These are phyloP conservation scores for Penicillium sp. DNA, from an alignment of 2,329 filamentous ascomycete species.

Conservation along the genomic window DNA sequence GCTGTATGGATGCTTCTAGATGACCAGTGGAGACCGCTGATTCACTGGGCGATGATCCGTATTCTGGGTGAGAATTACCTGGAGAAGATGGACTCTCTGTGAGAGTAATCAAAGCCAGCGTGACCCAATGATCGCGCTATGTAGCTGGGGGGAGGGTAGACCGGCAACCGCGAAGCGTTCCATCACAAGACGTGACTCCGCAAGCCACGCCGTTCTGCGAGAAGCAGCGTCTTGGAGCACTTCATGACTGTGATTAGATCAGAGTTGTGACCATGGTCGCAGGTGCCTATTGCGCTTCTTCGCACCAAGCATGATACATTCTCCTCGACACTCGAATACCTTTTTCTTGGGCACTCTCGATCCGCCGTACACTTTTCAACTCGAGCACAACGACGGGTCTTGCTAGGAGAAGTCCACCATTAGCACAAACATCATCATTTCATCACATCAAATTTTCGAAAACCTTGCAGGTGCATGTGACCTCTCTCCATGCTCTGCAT, in stretches of 20 bases:
- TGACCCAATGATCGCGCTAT: background rate
- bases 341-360: background rate
- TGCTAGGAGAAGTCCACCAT: background rate
- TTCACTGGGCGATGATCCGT: constrained; percentile 37
- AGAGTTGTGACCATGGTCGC: background rate
- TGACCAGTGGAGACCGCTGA: constrained; percentile 36
- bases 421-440: background rate
- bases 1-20: constrained; percentile 54
- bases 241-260: background rate
- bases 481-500: background rate
- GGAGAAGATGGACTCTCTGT: constrained; percentile 16
- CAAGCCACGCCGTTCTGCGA: background rate
- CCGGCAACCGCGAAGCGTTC: background rate
- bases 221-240: background rate
- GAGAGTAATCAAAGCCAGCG: background rate
- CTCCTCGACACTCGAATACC: background rate
- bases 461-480: background rate
- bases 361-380: background rate
- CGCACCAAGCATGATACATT: background rate
- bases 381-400: background rate
- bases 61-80: constrained; percentile 34
- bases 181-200: background rate
- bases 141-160: background rate
- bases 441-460: background rate
- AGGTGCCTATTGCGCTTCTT: background rate